phyloP scores from a whole-genome alignment of 176 grass and related monocot genomes.

The Lolium rigidum region DNA sequence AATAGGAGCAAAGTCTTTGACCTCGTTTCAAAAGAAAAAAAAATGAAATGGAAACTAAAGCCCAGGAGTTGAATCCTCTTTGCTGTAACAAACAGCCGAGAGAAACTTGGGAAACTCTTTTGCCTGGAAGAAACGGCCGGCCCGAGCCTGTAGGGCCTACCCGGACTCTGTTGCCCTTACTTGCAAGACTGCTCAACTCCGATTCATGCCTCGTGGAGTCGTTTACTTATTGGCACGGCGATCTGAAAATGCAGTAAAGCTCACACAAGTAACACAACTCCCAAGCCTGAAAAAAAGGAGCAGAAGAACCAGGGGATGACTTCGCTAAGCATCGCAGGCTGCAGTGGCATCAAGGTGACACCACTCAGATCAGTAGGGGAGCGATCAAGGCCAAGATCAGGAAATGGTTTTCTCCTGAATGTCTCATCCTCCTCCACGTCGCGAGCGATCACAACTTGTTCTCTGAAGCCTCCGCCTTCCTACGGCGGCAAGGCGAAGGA shows the following conservation, averaged over 20 bases:
- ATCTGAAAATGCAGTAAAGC: neutral
- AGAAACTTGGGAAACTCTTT: constrained; percentile 24
- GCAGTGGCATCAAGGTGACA: constrained; percentile 6
- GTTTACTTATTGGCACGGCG: constrained; percentile 49
- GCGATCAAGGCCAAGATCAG: constrained; percentile 20
- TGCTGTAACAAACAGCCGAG: neutral
- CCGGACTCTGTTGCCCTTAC: neutral
- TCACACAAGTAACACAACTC: constrained; percentile 12
- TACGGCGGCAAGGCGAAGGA: constrained; percentile 41
- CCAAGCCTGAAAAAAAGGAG: neutral
- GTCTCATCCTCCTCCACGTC: neutral
- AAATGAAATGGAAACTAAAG: neutral
- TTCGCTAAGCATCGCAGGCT: constrained; percentile 10
- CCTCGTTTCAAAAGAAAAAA: no score
- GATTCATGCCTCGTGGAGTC: neutral
- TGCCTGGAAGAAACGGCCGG: constrained; percentile 7
- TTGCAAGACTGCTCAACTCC: constrained; percentile 52
- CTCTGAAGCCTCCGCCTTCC: constrained; percentile 40
- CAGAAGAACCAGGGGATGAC: constrained; percentile 24
- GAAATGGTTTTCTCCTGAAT: neutral
- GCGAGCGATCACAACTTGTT: neutral
- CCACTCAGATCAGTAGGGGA: constrained; percentile 5
- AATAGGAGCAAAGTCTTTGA: no score
- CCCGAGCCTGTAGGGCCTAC: constrained; percentile 28
- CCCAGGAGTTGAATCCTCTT: neutral